Conservation (phyloP, 176 grass and related monocot genomes). For the Eragrostis nindensis region DNA sequence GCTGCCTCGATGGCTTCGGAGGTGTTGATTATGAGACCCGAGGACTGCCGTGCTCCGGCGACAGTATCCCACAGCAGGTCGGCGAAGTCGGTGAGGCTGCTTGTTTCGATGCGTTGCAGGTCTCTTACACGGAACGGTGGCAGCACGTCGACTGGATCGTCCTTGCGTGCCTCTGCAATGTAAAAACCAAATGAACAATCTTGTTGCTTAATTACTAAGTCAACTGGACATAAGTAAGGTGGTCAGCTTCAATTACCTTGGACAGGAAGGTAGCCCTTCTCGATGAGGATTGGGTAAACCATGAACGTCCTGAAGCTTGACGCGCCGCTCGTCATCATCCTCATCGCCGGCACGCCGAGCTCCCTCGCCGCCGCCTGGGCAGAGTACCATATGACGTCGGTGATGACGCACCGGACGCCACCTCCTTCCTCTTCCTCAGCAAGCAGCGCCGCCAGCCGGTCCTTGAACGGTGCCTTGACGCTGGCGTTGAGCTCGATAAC, state of each 20-base stretch:
- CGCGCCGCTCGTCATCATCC: conserved; percentile 20
- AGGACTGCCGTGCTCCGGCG: neutral
- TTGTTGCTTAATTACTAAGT: no score
- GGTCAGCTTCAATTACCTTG: neutral
- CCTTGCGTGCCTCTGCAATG: neutral
- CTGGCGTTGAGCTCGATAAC: no score
- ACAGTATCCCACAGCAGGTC: neutral
- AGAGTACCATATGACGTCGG: conserved; percentile 11
- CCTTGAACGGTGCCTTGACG: no score
- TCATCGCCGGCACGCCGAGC: conserved; percentile 13
- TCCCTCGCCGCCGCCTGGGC: neutral
- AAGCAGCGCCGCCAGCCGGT: no score
- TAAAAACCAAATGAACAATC: neutral
- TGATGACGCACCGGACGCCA: conserved; percentile 19
- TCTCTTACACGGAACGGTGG: neutral
- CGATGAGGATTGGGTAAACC: neutral
- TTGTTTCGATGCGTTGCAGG: neutral
- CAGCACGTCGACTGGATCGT: conserved; percentile 1
- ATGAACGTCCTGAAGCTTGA: conserved; percentile 21
- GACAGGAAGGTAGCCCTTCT: no score
- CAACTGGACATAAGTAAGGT: no score
- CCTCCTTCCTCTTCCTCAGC: no score
- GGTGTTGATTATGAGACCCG: conserved; percentile 8
- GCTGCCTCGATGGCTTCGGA: neutral
- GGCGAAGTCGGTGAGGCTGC: neutral